A percentile compares a stretch with the other conserved stretches of the same genome.
Conservation (phyloP, 495 filamentous ascomycete species). For the Aspergillus saccharolyticus region DNA sequence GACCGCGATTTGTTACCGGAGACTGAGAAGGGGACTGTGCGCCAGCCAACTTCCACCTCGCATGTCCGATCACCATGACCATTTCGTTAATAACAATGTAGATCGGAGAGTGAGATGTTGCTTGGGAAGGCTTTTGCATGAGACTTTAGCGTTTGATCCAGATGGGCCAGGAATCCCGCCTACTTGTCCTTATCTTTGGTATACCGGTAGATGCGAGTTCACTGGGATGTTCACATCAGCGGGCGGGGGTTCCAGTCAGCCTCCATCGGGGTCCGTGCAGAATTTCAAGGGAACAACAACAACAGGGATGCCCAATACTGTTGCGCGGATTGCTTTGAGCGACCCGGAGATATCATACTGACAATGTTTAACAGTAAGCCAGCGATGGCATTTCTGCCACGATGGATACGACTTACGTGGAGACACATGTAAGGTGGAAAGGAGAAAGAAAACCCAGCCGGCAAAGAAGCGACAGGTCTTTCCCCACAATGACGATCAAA, state of each 20-base stretch:
- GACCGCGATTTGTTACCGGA: constrained; percentile 15
- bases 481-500: constrained; percentile 1
- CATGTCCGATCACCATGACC: constrained; percentile 8
- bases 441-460: constrained; percentile 2
- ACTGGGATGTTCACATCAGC: background rate
- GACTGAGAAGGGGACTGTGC: constrained; percentile 23
- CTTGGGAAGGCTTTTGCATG: background rate
- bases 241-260: background rate
- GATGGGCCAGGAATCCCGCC: background rate
- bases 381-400: constrained; percentile 1
- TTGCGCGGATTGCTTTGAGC: background rate
- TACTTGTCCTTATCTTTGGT: background rate
- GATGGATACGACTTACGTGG: constrained; percentile 1
- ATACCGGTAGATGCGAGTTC: background rate
- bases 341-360: background rate
- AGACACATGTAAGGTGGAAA: background rate
- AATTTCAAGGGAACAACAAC: background rate
- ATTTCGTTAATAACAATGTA: background rate
- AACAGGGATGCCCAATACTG: background rate
- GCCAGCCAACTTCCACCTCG: constrained; percentile 9
- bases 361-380: background rate
- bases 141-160: background rate
- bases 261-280: constrained; percentile 2
- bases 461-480: constrained; percentile 3
- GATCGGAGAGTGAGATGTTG: background rate